phyloP scores from a whole-genome alignment of 1,284 basidiomycete genomes.

The Tausonia pullulans region DNA sequence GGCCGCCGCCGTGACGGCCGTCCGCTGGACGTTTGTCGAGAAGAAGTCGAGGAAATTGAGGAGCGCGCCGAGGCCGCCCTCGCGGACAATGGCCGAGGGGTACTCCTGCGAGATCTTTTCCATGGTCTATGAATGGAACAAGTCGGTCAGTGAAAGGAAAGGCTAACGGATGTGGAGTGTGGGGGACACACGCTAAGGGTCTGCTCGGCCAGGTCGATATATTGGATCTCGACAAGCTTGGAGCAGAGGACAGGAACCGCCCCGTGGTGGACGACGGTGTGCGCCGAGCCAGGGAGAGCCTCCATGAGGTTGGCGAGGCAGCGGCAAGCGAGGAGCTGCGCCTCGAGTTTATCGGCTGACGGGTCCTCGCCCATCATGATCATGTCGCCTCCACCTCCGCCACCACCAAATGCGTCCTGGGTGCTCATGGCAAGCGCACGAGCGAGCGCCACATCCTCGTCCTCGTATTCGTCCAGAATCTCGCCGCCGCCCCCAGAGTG shows the following conservation, averaged over 20 bases:
- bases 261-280: constrained; percentile 87
- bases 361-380: constrained; percentile 39
- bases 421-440: constrained; percentile 54
- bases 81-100: constrained; percentile 83
- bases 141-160: neutral
- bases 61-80: constrained; percentile 79
- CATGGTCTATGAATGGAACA: constrained; percentile 54
- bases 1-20: constrained; percentile 86
- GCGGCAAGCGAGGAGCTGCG: constrained; percentile 82
- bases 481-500: constrained; percentile 4
- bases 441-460: constrained; percentile 73
- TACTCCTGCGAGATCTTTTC: constrained; percentile 80
- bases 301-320: constrained; percentile 95
- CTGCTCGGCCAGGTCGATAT: constrained; percentile 92
- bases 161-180: constrained; percentile 11
- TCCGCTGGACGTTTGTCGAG: constrained; percentile 88
- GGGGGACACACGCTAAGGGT: constrained; percentile 69
- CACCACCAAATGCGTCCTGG: constrained; percentile 41
- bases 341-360: constrained; percentile 53
- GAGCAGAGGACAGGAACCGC: constrained; percentile 89
- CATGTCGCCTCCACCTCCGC: constrained; percentile 43
- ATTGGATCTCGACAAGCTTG: constrained; percentile 88
- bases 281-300: constrained; percentile 82
- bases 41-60: constrained; percentile 94
- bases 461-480: constrained; percentile 34